Evolutionary conservation across 306 rosid species (phyloP), one percentile per base, ranked within the genome.

Genomic region (Biancaea sappan): DNA sequence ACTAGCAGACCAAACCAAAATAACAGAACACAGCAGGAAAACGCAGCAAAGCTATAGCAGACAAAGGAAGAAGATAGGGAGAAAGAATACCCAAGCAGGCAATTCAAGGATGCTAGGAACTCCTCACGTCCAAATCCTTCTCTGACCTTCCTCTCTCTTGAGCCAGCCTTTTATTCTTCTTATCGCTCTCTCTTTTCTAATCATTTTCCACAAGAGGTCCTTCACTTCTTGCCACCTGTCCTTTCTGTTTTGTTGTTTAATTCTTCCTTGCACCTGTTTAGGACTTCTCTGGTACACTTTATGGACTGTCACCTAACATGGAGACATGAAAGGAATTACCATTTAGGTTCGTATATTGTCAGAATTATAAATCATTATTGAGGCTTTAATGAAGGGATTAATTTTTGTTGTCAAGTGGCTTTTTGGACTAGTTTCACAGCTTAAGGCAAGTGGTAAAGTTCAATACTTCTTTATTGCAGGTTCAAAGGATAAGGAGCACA

Each of bases 391-490:
- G 6, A 10, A 3, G 12, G 5, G 66, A 18, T 59, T 31, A 32
- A 18, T n/a, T 15, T 59, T 32, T 11, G 24, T 22, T 21, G 12
- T 58, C 41, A 15, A 29, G 65, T 16, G 24, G 25, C 3, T 59
- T 18, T 59, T 32, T 31, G 43, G 43, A 16, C 22, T 15, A 2
- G 4, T 13, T 2, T 18, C 2, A 19, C 28, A 19, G 50, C 32
- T 63, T 22, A 11, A 11, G n/a, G 31, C 4, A 22, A 13, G 21
- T 14, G 16, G 31, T 66, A 25, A 25, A 25, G 54, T 8, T 14
- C 12, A 8, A 15, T 66, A 7, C 53, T n/a, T 73, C 37, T 41
- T 66, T 48, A 8, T 56, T 66, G 69, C 76, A 83, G 84, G 52
- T 71, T 59, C 81, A 71, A 34, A 58, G 0, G 54, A 41, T 83